Evolutionary conservation across 176 grass and related monocot genomes (phyloP), one percentile per base, ranked within the genome.

Genomic region (Sorghum bicolor): DNA sequence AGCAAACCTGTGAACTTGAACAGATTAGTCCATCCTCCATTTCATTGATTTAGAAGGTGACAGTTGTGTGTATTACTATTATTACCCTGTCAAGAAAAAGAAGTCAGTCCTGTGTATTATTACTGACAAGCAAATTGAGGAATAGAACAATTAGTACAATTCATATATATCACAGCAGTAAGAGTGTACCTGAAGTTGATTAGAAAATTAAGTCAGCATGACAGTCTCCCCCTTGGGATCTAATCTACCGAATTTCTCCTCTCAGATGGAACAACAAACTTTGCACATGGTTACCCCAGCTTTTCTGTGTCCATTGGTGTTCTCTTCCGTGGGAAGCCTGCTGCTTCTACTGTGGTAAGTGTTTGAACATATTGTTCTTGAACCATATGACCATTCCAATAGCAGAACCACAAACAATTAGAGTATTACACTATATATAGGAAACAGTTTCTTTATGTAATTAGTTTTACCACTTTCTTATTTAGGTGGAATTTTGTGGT

Each of bases 221-320:
- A 57, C 39, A 22, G 4, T 66, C 14, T 82, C 7, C 61, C 24
- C 33, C 13, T 82, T 55, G 57, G 58, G 7, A 28, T 79, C 67
- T 82, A 79, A 79, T 82, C 44, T 80, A 73, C 29, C 55, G 5
- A 48, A 13, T 88, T 92, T 57, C 64, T 66, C 8, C 63, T 67
- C 33, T 66, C 85, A 98, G 96, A 98, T 90, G 96, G 96, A 91
- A 98, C 96, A 45, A 98, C 96, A 6, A 98, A 98, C 85, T 98
- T 98, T 75, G 96, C 96, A 33, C 96, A 95, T 86, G 96, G 96
- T 86, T 98, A 98, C 84, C 96, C 96, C 39, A 90, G 91, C 83
- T 98, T 98, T 95, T 90, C 93, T 38, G 96, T 98, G 76, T 98
- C 96, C 73, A 90, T 98, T 52, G 91, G 96, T 48, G 93, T 98